Evolutionary conservation across 1,284 basidiomycete genomes (phyloP).

Genomic region (Melampsora medusae): DNA sequence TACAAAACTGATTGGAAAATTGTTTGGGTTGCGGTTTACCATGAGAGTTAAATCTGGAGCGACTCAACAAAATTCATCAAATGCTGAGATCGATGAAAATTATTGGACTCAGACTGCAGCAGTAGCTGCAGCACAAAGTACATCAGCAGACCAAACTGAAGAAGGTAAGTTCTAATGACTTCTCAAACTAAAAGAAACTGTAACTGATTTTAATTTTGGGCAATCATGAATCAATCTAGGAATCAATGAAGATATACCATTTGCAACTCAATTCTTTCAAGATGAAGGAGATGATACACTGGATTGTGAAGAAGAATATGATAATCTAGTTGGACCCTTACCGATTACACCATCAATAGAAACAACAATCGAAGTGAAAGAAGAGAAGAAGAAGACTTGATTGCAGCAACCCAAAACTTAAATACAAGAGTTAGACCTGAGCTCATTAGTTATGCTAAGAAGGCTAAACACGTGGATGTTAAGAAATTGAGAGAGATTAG

Average conservation of each 20-base stretch:
- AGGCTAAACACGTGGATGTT: conserved; percentile 94
- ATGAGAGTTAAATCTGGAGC: conserved; percentile 41
- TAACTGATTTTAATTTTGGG: conserved; percentile 17
- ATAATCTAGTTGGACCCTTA: conserved; percentile 45
- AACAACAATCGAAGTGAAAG: conserved; percentile 52
- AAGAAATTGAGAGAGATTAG: conserved; percentile 96
- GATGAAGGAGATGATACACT: conserved; percentile 62
- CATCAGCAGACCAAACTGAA: conserved; percentile 61
- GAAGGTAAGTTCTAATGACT: conserved; percentile 50
- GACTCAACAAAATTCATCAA: conserved; percentile 15
- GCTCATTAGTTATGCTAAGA: conserved; percentile 89
- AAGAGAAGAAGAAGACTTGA: conserved; percentile 75
- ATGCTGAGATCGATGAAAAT: conserved; percentile 75
- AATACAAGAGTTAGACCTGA: conserved; percentile 76
- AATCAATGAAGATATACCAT: conserved; percentile 66
- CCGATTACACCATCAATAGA: conserved; percentile 48
- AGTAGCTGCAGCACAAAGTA: conserved; percentile 65
- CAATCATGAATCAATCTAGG: conserved; percentile 48
- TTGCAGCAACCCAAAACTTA: conserved; percentile 75
- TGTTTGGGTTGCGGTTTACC: conserved; percentile 30
- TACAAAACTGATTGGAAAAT: conserved; percentile 46
- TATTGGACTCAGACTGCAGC: conserved; percentile 93
- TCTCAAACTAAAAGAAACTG: not conserved
- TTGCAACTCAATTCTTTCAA: conserved; percentile 94
- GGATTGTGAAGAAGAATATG: conserved; percentile 58